A percentile compares a stretch with the other conserved stretches of the same genome.
Conservation (phyloP, 108 stramenopile species). For the Skeletonema marinoi region DNA sequence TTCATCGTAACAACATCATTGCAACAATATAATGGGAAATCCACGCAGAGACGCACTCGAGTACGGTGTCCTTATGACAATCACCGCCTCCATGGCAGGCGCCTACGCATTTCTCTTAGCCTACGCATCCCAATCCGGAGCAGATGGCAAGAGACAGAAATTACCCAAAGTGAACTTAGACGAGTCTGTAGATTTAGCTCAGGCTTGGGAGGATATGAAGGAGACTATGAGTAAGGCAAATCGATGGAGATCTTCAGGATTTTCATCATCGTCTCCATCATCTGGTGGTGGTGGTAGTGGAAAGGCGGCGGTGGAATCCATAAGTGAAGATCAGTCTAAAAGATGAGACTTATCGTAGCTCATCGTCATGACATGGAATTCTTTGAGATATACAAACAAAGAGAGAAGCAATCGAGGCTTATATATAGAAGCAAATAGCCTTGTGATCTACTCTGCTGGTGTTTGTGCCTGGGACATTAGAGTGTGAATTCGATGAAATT, state of each 20-base stretch:
- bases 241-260: background rate
- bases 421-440: too few relatives aligned
- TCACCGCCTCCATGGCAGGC: slow-evolving; percentile 40
- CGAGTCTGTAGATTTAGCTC: slow-evolving; percentile 34
- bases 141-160: slow-evolving; percentile 37
- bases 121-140: slow-evolving; percentile 22
- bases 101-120: slow-evolving; percentile 31
- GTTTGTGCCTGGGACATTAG: too few relatives aligned
- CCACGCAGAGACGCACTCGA: slow-evolving; percentile 49
- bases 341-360: background rate
- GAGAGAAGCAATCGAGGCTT: background rate
- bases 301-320: background rate
- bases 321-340: background rate
- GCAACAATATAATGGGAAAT: slow-evolving; percentile 28
- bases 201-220: slow-evolving; percentile 39
- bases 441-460: too few relatives aligned
- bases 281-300: background rate
- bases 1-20: too few relatives aligned
- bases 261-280: background rate
- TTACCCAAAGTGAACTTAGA: slow-evolving; percentile 43
- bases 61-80: slow-evolving; percentile 42
- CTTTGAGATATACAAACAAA: background rate
- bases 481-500: too few relatives aligned
- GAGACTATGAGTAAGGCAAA: background rate
- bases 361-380: too few relatives aligned